A percentile compares a stretch with the other conserved stretches of the same genome.
phyloP scores from a whole-genome alignment of 257 asterid species.

The Solanum microdontum region DNA sequence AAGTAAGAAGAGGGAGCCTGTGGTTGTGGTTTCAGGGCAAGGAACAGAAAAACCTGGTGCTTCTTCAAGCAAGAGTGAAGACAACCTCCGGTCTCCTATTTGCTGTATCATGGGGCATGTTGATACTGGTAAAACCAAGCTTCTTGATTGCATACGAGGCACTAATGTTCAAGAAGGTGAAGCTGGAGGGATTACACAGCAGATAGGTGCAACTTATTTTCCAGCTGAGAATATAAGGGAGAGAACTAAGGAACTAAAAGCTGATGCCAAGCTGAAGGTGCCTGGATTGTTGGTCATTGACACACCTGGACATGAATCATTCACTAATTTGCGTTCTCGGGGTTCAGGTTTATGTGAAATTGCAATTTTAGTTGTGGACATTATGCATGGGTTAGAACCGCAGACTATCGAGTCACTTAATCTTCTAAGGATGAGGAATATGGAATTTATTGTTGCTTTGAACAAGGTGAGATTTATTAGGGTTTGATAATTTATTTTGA shows the following conservation, averaged over 20 bases:
- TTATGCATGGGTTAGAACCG: constrained; percentile 98
- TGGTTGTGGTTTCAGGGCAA: constrained; percentile 13
- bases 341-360: constrained; percentile 97
- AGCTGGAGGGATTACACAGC: constrained; percentile 99
- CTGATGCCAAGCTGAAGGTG: constrained; percentile 86
- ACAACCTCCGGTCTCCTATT: constrained; percentile 76
- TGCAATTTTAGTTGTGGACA: constrained; percentile 93
- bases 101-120: constrained; percentile 99
- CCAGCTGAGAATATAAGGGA: constrained; percentile 95
- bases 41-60: constrained; percentile 15
- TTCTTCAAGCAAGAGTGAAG: constrained; percentile 15
- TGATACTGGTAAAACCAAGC: constrained; percentile 95
- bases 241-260: constrained; percentile 90
- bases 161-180: constrained; percentile 99
- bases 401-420: constrained; percentile 93
- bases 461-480: constrained; percentile 49
- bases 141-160: constrained; percentile 94
- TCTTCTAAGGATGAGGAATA: constrained; percentile 88
- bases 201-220: constrained; percentile 96
- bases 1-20: constrained; percentile 14
- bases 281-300: constrained; percentile 95
- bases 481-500: background rate
- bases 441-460: constrained; percentile 82
- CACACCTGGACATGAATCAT: constrained; percentile 98
- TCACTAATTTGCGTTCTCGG: constrained; percentile 81